These are phyloP conservation scores for Teratosphaeria destructans DNA, from an alignment of 2,329 filamentous ascomycete species.

Conservation along the genomic window DNA sequence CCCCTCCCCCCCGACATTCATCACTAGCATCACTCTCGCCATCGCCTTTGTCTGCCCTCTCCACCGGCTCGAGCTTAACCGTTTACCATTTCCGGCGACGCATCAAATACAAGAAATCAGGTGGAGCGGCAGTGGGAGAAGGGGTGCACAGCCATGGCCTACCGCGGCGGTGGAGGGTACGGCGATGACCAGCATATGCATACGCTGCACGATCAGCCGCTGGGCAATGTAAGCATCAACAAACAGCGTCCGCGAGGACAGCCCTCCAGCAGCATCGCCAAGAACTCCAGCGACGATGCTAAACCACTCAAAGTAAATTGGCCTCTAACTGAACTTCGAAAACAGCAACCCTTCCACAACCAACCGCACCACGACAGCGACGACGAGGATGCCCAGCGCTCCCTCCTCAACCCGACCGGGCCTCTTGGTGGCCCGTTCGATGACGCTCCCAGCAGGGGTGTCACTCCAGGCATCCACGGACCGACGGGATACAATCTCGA, in stretches of 20 bases:
- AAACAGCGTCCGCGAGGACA: background rate
- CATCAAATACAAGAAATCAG: background rate
- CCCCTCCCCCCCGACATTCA: background rate
- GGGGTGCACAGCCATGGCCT: conserved; percentile 20
- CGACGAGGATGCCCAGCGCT: conserved; percentile 40
- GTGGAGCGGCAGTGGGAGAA: background rate
- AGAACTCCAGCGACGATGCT: too few relatives aligned
- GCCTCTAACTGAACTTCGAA: background rate
- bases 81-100: background rate
- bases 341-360: conserved; percentile 12
- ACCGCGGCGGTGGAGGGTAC: conserved; percentile 24
- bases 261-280: background rate
- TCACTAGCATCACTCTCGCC: background rate
- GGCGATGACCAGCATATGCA: conserved; percentile 15
- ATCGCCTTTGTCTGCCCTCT: background rate
- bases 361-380: conserved; percentile 24
- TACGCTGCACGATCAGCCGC: conserved; percentile 14
- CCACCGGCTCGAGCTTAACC: background rate
- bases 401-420: conserved; percentile 39
- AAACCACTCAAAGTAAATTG: background rate
- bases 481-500: conserved; percentile 38
- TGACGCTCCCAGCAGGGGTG: conserved; percentile 27
- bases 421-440: conserved; percentile 39
- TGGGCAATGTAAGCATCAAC: conserved; percentile 8
- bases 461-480: conserved; percentile 28